Evolutionary conservation across 768 basidiomycete species (phyloP).

Genomic region (Termitomyces bulborhizus): DNA sequence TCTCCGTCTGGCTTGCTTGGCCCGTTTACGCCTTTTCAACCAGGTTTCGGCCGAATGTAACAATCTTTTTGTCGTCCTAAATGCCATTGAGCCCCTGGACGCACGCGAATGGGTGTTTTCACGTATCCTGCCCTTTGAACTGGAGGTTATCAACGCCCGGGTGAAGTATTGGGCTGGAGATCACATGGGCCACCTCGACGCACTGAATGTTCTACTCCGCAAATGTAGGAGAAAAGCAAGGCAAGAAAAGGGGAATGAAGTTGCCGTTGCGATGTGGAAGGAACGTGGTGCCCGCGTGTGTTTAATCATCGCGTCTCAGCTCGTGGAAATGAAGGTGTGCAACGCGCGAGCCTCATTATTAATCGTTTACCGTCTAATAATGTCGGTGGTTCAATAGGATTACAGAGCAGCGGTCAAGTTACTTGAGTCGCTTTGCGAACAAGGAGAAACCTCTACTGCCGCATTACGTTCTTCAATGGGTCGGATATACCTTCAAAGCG

Average conservation of each 20-base stretch:
- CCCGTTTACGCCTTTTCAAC: conserved; percentile 79
- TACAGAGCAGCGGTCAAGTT: conserved; percentile 60
- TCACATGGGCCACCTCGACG: conserved; percentile 74
- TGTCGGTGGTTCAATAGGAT: conserved; percentile 39
- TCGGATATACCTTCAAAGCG: conserved; percentile 70
- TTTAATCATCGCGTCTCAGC: conserved; percentile 73
- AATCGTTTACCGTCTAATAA: background rate
- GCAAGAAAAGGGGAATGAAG: conserved; percentile 28
- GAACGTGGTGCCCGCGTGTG: conserved; percentile 73
- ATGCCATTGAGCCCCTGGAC: conserved; percentile 45
- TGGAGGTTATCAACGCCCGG: conserved; percentile 67
- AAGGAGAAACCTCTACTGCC: conserved; percentile 35
- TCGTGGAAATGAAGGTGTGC: conserved; percentile 78
- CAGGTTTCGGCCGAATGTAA: conserved; percentile 82
- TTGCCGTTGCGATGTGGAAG: conserved; percentile 65
- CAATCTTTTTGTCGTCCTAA: conserved; percentile 70
- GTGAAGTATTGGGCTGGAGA: conserved; percentile 81
- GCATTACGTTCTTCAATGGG: conserved; percentile 65
- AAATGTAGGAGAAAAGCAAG: conserved; percentile 53
- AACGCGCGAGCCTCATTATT: background rate
- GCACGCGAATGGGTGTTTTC: conserved; percentile 57
- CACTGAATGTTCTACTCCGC: conserved; percentile 53
- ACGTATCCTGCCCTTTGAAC: conserved; percentile 50
- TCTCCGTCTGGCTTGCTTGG: conserved; percentile 70
- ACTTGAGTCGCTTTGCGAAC: conserved; percentile 59